These are phyloP conservation scores for Cornus suecica DNA, from an alignment of 148 eudicot species.

Conservation along the genomic window DNA sequence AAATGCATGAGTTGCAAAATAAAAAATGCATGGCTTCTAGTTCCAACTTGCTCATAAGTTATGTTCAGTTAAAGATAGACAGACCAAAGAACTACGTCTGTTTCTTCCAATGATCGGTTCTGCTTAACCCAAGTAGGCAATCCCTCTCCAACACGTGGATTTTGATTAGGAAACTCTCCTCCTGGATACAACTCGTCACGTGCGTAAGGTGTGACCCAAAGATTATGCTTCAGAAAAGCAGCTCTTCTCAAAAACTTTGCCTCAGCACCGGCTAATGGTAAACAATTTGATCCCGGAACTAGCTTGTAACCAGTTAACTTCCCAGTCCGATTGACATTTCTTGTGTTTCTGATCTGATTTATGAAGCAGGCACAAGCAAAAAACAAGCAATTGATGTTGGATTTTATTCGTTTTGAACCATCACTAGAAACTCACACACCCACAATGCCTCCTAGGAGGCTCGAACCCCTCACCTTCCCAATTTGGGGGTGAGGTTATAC, in stretches of 20 bases:
- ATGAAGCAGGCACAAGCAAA: not conserved
- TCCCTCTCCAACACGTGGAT: slow-evolving; percentile 94
- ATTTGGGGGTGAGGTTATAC: too few species aligned
- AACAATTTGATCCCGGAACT: slow-evolving; percentile 85
- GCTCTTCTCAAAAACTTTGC: slow-evolving; percentile 94
- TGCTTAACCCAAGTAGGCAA: slow-evolving; percentile 90
- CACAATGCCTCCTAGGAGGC: too few species aligned
- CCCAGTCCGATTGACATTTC: slow-evolving; percentile 89
- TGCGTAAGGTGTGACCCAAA: slow-evolving; percentile 87
- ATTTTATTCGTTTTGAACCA: not conserved
- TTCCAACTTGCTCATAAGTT: not conserved
- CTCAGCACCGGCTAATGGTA: slow-evolving; percentile 89
- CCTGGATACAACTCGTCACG: slow-evolving; percentile 84
- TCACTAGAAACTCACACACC: too few species aligned
- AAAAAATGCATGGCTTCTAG: not conserved
- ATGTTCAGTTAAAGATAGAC: not conserved
- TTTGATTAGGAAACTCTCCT: slow-evolving; percentile 96
- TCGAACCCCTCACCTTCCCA: too few species aligned
- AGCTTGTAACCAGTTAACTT: slow-evolving; percentile 93
- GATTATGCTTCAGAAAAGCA: slow-evolving; percentile 92
- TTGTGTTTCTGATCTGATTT: slow-evolving; percentile 76
- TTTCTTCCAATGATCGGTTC: slow-evolving; percentile 84
- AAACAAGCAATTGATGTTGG: not conserved
- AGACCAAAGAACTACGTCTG: slow-evolving; percentile 91
- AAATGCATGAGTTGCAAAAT: too few species aligned